Base-by-base conservation (phyloP, 1,284 basidiomycete genomes). In the Ganoderma resinaceum region DNA sequence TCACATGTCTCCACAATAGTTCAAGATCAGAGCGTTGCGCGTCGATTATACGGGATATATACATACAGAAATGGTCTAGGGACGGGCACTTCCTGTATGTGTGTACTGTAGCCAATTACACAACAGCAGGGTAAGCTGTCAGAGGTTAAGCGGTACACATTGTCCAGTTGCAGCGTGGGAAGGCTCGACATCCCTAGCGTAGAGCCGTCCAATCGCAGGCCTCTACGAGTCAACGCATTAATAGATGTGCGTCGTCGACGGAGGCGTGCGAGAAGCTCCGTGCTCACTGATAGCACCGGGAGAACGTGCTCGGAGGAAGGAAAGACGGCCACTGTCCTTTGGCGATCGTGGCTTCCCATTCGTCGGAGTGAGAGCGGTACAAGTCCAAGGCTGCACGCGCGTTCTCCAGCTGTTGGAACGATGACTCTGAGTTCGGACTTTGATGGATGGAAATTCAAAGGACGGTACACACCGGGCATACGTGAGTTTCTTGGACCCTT, bases 251-350 rank as follows among this genome's bases (percentile, higher is more conserved):
- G 37, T 35, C 26, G 42, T 29, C 38, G 12, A 53, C 64, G 42
- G 57, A 62, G 63, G 59, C 23, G 62, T 55, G 63, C 61, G 33
- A 64, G 38, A 66, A 43, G 61, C 62, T 57, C 53, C 57, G 42
- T 31, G 40, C 35, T 79, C 80, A 93, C 63, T 87, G 78, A 77
- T 93, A 94, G 78, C 91, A 94, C 73, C 92, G 87, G 61, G 93
- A 93, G 79, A 91, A 94, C 8, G 87, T 88, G 76, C 87, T 89
- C 0, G 93, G 93, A 42, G 93, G 92, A 61, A 95, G 85, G 65
- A 84, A 84, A 70, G 87, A 90, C 2, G 93, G 92, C 93, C 93
- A 95, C 68, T 89, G 86, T 16, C 86, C 87, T 38, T 80, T 82
- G 12, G 83, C 77, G 62, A 94, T 82, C 29, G 85, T 81, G n/a